phyloP scores from a whole-genome alignment of 129 eudicot species.

The Flaveria linearis region DNA sequence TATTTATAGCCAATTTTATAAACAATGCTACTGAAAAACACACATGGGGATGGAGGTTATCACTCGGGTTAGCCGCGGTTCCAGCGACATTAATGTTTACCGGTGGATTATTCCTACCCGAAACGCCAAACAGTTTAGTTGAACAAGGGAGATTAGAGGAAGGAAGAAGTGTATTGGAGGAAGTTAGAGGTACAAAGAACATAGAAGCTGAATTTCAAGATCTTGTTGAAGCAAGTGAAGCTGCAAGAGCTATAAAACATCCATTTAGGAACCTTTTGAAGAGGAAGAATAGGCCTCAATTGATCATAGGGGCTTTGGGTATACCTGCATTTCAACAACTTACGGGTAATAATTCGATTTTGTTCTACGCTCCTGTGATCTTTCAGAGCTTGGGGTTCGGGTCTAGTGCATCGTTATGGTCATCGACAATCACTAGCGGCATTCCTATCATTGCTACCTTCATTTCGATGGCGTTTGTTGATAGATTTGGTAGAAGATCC shows the following conservation, averaged over 20 bases:
- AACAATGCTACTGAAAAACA: slow-evolving; percentile 76
- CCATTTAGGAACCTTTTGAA: slow-evolving; percentile 75
- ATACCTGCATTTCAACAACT: slow-evolving; percentile 94
- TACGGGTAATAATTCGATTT: slow-evolving; percentile 77
- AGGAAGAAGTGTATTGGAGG: slow-evolving; percentile 69
- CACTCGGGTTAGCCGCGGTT: slow-evolving; percentile 79
- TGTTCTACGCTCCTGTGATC: slow-evolving; percentile 89
- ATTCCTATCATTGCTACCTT: slow-evolving; percentile 73
- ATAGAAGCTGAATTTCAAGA: slow-evolving; percentile 86
- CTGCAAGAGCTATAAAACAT: slow-evolving; percentile 71
- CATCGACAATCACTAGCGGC: slow-evolving; percentile 72
- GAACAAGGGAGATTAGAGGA: slow-evolving; percentile 78
- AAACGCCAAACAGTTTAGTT: slow-evolving; percentile 93
- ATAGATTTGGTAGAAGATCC: slow-evolving; percentile 74
- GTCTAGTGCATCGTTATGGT: slow-evolving; percentile 60
- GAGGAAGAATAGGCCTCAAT: slow-evolving; percentile 72
- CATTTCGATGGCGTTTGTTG: slow-evolving; percentile 84
- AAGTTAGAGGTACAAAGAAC: slow-evolving; percentile 76
- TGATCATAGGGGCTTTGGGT: slow-evolving; percentile 72
- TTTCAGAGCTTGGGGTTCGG: slow-evolving; percentile 90
- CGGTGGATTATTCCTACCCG: slow-evolving; percentile 84
- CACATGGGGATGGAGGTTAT: slow-evolving; percentile 95
- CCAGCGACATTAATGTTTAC: slow-evolving; percentile 79
- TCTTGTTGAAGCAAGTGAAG: slow-evolving; percentile 82
- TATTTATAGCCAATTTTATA: slow-evolving; percentile 74